phyloP scores from a whole-genome alignment of 1,284 basidiomycete species.

The Schizophyllum amplum region DNA sequence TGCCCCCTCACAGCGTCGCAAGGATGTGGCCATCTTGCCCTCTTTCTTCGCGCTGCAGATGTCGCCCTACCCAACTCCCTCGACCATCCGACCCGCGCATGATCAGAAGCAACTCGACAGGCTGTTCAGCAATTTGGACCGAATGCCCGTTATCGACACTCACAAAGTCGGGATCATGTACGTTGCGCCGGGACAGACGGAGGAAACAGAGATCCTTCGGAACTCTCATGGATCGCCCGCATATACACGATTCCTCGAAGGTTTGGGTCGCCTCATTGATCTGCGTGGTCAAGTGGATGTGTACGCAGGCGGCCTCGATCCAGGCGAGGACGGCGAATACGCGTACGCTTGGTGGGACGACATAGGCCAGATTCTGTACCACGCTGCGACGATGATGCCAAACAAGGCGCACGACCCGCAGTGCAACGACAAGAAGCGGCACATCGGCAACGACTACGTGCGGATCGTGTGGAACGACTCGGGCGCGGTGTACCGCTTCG shows the following conservation, averaged over 20 bases:
- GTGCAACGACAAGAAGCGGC: conserved; percentile 80
- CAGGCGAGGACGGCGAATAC: conserved; percentile 86
- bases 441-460: conserved; percentile 93
- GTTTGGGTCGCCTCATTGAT: conserved; percentile 83
- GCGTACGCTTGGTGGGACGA: conserved; percentile 99
- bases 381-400: conserved; percentile 97
- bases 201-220: conserved; percentile 81
- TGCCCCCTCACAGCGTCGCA: conserved; percentile 81
- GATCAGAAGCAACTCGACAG: conserved; percentile 25
- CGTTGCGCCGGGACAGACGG: conserved; percentile 85
- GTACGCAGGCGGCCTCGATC: conserved; percentile 90
- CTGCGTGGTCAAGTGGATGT: conserved; percentile 90
- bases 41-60: conserved; percentile 85
- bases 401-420: conserved; percentile 57
- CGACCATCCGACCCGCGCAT: conserved; percentile 14
- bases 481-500: conserved; percentile 80
- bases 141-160: conserved; percentile 93
- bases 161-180: conserved; percentile 97
- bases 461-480: conserved; percentile 98
- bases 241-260: conserved; percentile 89
- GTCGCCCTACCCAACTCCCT: conserved; percentile 62
- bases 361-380: conserved; percentile 92
- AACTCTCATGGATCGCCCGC: conserved; percentile 93
- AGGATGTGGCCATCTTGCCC: conserved; percentile 81
- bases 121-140: conserved; percentile 71